phyloP scores from a whole-genome alignment of 805 yeast genomes.

The Nakazawaea populi region DNA sequence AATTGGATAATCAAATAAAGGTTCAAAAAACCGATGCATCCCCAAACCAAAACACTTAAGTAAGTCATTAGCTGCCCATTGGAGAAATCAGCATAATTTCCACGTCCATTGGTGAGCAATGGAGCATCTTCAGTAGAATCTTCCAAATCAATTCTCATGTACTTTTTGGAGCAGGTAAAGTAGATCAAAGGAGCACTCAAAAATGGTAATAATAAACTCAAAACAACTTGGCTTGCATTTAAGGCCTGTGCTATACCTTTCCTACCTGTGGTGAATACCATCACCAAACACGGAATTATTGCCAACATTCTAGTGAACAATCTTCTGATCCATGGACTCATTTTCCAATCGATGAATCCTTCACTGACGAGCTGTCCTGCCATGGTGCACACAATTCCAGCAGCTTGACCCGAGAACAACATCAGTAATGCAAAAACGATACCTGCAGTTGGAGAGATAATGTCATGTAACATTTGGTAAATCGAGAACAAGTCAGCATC shows the following conservation, averaged over 20 bases:
- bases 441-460: constrained; percentile 69
- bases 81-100: constrained; percentile 55
- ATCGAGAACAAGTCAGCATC: constrained; percentile 77
- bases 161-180: constrained; percentile 59
- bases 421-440: constrained; percentile 77
- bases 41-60: constrained; percentile 60
- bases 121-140: constrained; percentile 12
- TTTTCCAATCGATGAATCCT: constrained; percentile 76
- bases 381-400: constrained; percentile 85
- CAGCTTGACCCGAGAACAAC: constrained; percentile 73
- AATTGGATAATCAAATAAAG: constrained; percentile 51
- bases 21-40: constrained; percentile 63
- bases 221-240: constrained; percentile 73
- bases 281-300: constrained; percentile 66
- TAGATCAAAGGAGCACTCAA: constrained; percentile 76
- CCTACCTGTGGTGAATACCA: constrained; percentile 62
- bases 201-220: constrained; percentile 73
- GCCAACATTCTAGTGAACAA: constrained; percentile 66
- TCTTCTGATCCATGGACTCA: constrained; percentile 77
- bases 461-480: constrained; percentile 47
- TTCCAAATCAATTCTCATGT: constrained; percentile 25
- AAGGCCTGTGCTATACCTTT: constrained; percentile 61
- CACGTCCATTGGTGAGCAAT: constrained; percentile 17
- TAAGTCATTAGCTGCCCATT: constrained; percentile 52
- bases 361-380: constrained; percentile 88